Base-by-base conservation (phyloP, 441 rosid species). In the Manihot esculenta region DNA sequence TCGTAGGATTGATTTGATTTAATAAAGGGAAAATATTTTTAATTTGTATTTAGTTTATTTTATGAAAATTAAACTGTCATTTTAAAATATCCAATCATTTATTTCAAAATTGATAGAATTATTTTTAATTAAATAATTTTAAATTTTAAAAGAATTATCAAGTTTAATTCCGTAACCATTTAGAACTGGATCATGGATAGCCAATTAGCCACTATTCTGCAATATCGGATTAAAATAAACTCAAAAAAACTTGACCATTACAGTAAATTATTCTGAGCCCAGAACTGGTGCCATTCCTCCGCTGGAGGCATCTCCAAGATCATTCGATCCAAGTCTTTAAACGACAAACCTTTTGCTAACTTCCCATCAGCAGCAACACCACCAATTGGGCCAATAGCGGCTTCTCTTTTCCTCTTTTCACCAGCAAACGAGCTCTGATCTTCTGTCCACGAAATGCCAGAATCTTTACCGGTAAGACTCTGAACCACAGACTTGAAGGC, bases 381-480 rank as follows among this genome's bases (percentile, higher is more conserved):
- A 68, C 14, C 35, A 10, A 30, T 30, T 30, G 38, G 9, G 27
- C 20, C 14, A 21, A 9, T n/a, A 6, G 0, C 69, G 8, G 23
- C 23, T 13, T 42, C 42, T 41, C 65, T 64, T 33, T 56, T 49
- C 49, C 68, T 64, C 77, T 74, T 78, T 5, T 13, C 20, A 1
- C 66, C 70, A 6, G 67, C 1, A 20, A 74, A 60, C 17, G 82
- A 68, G 62, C 60, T 76, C 67, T 78, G n/a, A n/a, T n/a, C 83
- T 51, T 80, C 74, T 2, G 75, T 77, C 87, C 82, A 73, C 12
- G 72, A 51, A 60, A 80, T 76, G 64, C 71, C 56, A 3, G 80
- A 81, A 59, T 79, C 80, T 72, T 72, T 81, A 7, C 87, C 87
- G 0, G 87, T 83, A 0, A 83, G 83, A 12, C 69, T 62, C 63